Percentiles rank a stretch among this genome's conserved stretches.
Conservation (phyloP, 2,329 filamentous ascomycete genomes). For the Sodiomyces alkalinus region DNA sequence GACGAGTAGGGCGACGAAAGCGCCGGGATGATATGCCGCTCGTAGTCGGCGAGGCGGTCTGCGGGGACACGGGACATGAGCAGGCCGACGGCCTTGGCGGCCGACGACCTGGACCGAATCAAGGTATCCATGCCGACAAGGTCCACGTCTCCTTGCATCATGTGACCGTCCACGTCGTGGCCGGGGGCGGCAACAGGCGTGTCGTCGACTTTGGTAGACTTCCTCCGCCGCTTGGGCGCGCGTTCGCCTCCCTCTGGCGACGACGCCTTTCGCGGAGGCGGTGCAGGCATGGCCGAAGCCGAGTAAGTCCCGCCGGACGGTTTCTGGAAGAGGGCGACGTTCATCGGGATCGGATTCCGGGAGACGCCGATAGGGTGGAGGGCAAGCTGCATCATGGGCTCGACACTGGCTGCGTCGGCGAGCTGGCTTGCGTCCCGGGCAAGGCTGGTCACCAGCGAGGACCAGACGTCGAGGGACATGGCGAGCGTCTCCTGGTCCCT, state of each 20-base stretch:
- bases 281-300: slow-evolving; percentile 26
- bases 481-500: slow-evolving; percentile 70
- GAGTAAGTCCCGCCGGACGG: slow-evolving; percentile 80
- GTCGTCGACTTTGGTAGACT: slow-evolving; percentile 71
- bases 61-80: slow-evolving; percentile 66
- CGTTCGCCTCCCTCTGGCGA: slow-evolving; percentile 43
- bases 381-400: slow-evolving; percentile 69
- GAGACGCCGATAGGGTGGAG: slow-evolving; percentile 87
- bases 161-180: slow-evolving; percentile 94
- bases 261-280: slow-evolving; percentile 31
- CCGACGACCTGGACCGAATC: slow-evolving; percentile 76
- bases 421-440: slow-evolving; percentile 49
- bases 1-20: slow-evolving; percentile 65
- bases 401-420: slow-evolving; percentile 51
- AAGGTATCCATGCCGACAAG: slow-evolving; percentile 81
- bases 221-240: slow-evolving; percentile 61
- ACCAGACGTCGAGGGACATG: slow-evolving; percentile 79
- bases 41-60: slow-evolving; percentile 46
- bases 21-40: slow-evolving; percentile 46
- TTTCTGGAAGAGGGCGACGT: slow-evolving; percentile 75
- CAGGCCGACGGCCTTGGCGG: slow-evolving; percentile 72
- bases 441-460: slow-evolving; percentile 56
- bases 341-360: slow-evolving; percentile 84
- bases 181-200: slow-evolving; percentile 45
- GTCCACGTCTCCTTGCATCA: slow-evolving; percentile 95